Evolutionary conservation across 106 monocot species (phyloP), one percentile per base, ranked within the genome.

Genomic region (Acorus gramineus): DNA sequence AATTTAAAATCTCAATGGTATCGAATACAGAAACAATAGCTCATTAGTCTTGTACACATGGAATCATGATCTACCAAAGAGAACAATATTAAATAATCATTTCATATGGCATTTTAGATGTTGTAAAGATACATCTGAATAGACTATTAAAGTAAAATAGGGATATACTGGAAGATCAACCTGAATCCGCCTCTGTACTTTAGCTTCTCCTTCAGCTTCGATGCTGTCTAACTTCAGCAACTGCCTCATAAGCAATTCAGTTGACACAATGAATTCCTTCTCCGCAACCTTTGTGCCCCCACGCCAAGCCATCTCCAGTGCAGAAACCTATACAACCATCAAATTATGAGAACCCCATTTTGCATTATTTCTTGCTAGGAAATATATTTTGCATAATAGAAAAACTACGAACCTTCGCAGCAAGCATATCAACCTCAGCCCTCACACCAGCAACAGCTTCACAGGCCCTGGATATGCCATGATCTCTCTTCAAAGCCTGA

Each of bases 191-290:
- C 94, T 81, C 61, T 89, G 89, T 43, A 76, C 56, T 78, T 73
- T 94, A 51, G 94, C 84, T 73, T 89, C 94, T 57, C 86, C 94
- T 66, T 82, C 94, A 7, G 94, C 94, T 57, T 89, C 82, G 47
- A 94, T 82, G 53, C 86, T 51, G 57, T 94, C 94, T 66, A 94
- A 80, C 73, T 94, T 86, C 67, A 94, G 73, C 67, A 94, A 67
- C 56, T 90, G 86, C 66, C 70, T 70, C 94, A 94, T 94, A 7
- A 94, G 86, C 42, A 94, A 60, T 65, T 94, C 94, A 13, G 84
- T 77, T 73, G 81, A 80, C 13, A 82, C 63, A 49, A 75, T 56
- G 76, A 94, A 90, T 57, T 94, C 86, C 65, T 86, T 84, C 12
- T 84, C 86, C 14, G 62, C 67, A 49, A 84, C 73, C 65, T 86